Percentiles rank a stretch among this genome's conserved stretches.
These are phyloP conservation scores for Begonia fuchsioides DNA, from an alignment of 306 rosid genomes.

Conservation along the genomic window DNA sequence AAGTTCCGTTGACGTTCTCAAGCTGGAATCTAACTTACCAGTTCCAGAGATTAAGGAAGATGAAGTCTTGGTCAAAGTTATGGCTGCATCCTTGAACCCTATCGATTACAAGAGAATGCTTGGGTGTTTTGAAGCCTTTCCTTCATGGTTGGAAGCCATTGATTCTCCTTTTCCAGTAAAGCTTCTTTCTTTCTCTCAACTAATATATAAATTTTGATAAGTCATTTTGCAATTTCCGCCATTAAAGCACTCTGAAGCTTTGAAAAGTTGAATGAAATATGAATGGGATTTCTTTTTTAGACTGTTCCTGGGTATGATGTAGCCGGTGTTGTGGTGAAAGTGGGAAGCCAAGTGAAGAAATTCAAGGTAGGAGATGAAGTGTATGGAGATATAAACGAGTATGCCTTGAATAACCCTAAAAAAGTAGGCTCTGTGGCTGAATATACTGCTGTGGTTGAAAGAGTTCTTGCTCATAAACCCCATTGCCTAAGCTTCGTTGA, in stretches of 20 bases:
- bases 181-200: not conserved
- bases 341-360: slow-evolving; percentile 43
- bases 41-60: slow-evolving; percentile 33
- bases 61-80: slow-evolving; percentile 50
- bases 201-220: too few relatives aligned
- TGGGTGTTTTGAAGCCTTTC: slow-evolving; percentile 24
- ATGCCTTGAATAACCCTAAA: too few relatives aligned
- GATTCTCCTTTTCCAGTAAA: slow-evolving; percentile 30
- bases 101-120: slow-evolving; percentile 42
- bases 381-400: too few relatives aligned
- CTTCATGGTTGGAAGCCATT: too few relatives aligned
- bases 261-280: not conserved
- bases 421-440: too few relatives aligned
- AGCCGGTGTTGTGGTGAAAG: slow-evolving; percentile 54
- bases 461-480: too few relatives aligned
- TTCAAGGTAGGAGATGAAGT: slow-evolving; percentile 61
- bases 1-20: slow-evolving; percentile 28
- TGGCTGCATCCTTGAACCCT: slow-evolving; percentile 61
- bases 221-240: too few relatives aligned
- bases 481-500: too few relatives aligned
- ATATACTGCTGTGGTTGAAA: too few relatives aligned
- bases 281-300: slow-evolving; percentile 10
- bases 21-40: slow-evolving; percentile 23
- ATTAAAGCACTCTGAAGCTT: too few relatives aligned
- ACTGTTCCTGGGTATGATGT: slow-evolving; percentile 48